phyloP scores from a whole-genome alignment of 495 filamentous ascomycete genomes.

The Rostrohypoxylon terebratum region DNA sequence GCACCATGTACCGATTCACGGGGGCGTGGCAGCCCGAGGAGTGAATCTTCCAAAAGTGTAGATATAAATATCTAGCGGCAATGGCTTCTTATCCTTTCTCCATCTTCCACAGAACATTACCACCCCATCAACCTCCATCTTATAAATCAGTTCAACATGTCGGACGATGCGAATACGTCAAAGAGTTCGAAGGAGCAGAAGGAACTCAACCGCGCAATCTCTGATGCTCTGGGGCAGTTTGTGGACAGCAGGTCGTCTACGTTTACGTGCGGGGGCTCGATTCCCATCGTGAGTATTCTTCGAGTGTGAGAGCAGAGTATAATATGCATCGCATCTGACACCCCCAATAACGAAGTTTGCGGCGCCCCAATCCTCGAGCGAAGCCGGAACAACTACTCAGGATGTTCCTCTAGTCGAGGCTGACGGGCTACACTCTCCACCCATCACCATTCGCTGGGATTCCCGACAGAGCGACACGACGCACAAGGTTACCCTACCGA shows the following conservation, averaged over 20 bases:
- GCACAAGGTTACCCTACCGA: constrained; percentile 8
- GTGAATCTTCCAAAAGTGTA: neutral
- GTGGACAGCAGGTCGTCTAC: constrained; percentile 1
- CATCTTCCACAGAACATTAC: neutral
- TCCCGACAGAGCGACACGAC: neutral
- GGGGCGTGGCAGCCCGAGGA: neutral
- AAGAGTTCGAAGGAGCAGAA: no score
- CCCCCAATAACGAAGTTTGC: neutral
- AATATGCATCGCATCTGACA: neutral
- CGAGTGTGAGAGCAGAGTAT: neutral
- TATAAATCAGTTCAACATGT: neutral
- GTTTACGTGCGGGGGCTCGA: constrained; percentile 1
- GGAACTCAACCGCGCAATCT: neutral
- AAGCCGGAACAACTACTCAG: neutral
- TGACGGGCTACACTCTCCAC: neutral
- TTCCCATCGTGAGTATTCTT: neutral
- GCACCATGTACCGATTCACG: neutral
- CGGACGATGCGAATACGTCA: neutral
- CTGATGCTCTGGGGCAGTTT: neutral
- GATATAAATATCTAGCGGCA: neutral
- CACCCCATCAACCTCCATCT: neutral
- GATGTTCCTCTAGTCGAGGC: neutral
- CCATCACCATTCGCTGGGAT: constrained; percentile 21
- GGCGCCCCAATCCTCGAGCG: neutral
- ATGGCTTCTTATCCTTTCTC: neutral